A percentile compares a stretch with the other conserved stretches of the same genome.
Conservation (phyloP, 2,329 filamentous ascomycete species). For the Colletotrichum falcatum region DNA sequence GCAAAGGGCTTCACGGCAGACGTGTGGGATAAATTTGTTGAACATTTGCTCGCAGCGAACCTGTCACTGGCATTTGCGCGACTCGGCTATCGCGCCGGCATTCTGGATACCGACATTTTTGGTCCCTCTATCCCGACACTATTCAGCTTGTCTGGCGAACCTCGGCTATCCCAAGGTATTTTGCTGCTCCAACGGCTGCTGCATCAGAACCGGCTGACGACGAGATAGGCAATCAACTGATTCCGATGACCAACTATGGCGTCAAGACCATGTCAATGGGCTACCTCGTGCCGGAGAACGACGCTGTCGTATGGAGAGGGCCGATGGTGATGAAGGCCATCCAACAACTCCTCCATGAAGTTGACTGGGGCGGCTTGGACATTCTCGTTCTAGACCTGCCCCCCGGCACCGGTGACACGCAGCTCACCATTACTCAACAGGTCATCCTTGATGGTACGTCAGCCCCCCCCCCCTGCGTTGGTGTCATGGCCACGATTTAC, state of each 20-base stretch:
- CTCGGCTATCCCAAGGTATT: slow-evolving; percentile 77
- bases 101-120: slow-evolving; percentile 96
- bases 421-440: slow-evolving; percentile 97
- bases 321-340: slow-evolving; percentile 98
- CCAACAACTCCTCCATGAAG: slow-evolving; percentile 93
- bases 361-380: slow-evolving; percentile 92
- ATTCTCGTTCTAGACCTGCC: slow-evolving; percentile 91
- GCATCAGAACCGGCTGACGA: slow-evolving; percentile 4
- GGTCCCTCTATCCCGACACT: slow-evolving; percentile 94
- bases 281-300: slow-evolving; percentile 83
- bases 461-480: background rate
- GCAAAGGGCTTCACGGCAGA: slow-evolving; percentile 7
- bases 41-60: slow-evolving; percentile 64
- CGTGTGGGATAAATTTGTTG: slow-evolving; percentile 41
- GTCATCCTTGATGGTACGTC: slow-evolving; percentile 82
- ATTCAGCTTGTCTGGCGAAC: slow-evolving; percentile 83
- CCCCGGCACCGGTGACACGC: slow-evolving; percentile 94
- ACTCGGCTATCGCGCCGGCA: slow-evolving; percentile 83
- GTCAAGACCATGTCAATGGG: slow-evolving; percentile 99
- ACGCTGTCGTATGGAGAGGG: slow-evolving; percentile 93
- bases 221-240: slow-evolving; percentile 76
- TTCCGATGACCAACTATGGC: slow-evolving; percentile 94
- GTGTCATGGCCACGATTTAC: background rate
- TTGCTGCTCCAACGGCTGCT: slow-evolving; percentile 43
- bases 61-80: slow-evolving; percentile 88